A percentile compares a stretch with the other conserved stretches of the same genome.
Conservation (phyloP, 306 rosid genomes). For the Sechiopsis laciniata region DNA sequence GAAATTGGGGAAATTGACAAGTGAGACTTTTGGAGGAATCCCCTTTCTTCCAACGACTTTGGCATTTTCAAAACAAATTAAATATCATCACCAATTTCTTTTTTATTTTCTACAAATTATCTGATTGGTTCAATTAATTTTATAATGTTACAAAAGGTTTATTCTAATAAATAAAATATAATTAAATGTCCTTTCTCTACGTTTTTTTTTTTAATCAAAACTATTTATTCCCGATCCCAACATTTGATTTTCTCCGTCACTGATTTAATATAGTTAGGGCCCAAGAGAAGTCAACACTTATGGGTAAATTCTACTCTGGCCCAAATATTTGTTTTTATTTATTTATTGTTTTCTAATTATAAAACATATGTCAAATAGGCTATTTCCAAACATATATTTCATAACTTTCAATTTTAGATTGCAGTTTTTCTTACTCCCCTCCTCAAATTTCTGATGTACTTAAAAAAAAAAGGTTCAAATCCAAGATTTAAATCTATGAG, state of each 20-base stretch:
- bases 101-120: neutral
- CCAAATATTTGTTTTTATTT: neutral
- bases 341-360: no score
- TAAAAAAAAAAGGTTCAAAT: no score
- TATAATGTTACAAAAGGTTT: neutral
- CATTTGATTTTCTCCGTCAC: neutral
- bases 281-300: neutral
- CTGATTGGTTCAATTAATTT: neutral
- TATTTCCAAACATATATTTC: no score
- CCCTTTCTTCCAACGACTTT: constrained; percentile 12
- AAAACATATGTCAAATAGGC: no score
- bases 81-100: neutral
- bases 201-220: neutral
- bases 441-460: no score
- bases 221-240: neutral
- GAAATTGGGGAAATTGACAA: neutral
- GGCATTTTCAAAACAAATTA: neutral
- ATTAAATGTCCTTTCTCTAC: neutral
- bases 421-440: no score
- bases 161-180: neutral
- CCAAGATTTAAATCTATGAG: no score
- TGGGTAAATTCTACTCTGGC: neutral
- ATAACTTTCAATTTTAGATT: no score
- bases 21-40: constrained; percentile 8
- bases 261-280: neutral